Evolutionary conservation across 2,329 filamentous ascomycete species (phyloP).

Genomic region (Annulohypoxylon truncatum): DNA sequence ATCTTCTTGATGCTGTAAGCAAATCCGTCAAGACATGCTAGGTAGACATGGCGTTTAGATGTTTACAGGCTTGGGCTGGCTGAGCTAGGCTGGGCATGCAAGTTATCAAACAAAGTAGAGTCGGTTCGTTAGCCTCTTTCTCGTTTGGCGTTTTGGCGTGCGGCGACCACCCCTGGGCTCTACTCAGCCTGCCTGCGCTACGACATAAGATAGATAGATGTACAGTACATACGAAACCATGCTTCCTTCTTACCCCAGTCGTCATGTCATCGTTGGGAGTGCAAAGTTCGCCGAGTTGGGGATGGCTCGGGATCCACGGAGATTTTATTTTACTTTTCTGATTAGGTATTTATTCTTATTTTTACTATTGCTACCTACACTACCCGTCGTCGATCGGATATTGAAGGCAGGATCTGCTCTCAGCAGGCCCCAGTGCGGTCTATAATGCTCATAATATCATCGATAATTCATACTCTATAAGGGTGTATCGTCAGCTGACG

Average conservation of each 20-base stretch:
- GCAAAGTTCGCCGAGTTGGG: constrained; percentile 14
- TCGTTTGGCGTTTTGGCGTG: constrained; percentile 21
- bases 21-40: constrained; percentile 11
- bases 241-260: constrained; percentile 8
- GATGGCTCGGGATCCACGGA: constrained; percentile 26
- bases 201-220: constrained; percentile 36
- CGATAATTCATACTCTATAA: constrained; percentile 29
- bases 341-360: constrained; percentile 22
- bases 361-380: constrained; percentile 17
- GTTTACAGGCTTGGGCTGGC: constrained; percentile 24
- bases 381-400: constrained; percentile 21
- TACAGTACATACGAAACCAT: constrained; percentile 35
- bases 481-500: constrained; percentile 42
- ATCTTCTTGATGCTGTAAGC: constrained; percentile 21
- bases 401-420: constrained; percentile 25
- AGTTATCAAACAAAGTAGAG: constrained; percentile 17
- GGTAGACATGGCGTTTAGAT: constrained; percentile 26
- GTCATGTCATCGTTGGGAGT: constrained; percentile 11
- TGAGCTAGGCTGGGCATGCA: constrained; percentile 15
- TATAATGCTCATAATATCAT: constrained; percentile 19
- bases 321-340: constrained; percentile 12
- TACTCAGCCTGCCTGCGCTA: constrained; percentile 35
- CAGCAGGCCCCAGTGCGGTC: constrained; percentile 12
- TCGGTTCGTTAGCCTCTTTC: constrained; percentile 38
- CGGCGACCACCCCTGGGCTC: constrained; percentile 25